A percentile compares a stretch with the other conserved stretches of the same genome.
Evolutionary conservation across 306 rosid species (phyloP).

Genomic region (Pyrus bretschneideri): DNA sequence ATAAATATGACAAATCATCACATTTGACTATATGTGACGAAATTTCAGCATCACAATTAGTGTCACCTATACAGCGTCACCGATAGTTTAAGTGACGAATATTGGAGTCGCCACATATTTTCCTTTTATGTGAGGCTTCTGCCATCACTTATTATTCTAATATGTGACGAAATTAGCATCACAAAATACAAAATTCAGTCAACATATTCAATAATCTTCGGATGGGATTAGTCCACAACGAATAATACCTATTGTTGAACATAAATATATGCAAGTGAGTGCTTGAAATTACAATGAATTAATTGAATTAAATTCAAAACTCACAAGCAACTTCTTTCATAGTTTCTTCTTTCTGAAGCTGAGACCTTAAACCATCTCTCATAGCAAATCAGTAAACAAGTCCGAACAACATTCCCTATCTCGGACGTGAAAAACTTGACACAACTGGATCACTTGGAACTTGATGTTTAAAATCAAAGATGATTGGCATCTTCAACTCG

Average conservation of each 20-base stretch:
- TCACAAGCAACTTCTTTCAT: background rate
- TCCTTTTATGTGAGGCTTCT: too few relatives aligned
- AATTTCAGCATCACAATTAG: too few relatives aligned
- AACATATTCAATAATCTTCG: background rate
- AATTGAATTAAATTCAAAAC: background rate
- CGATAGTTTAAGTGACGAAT: too few relatives aligned
- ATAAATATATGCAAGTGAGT: background rate
- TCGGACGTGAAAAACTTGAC: background rate
- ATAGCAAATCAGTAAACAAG: background rate
- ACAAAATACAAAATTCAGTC: too few relatives aligned
- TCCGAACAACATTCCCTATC: background rate
- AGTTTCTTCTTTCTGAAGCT: background rate
- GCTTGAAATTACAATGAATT: background rate
- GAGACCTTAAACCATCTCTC: background rate
- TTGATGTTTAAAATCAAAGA: background rate
- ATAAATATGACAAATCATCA: too few relatives aligned
- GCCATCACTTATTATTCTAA: too few relatives aligned
- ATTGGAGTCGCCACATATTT: too few relatives aligned
- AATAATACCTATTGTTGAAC: background rate
- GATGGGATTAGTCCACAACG: background rate
- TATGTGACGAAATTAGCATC: too few relatives aligned
- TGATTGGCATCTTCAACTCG: background rate
- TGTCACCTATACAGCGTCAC: too few relatives aligned
- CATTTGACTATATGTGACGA: too few relatives aligned
- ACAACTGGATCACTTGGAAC: background rate